These are phyloP conservation scores for Beta corolliflora DNA, from an alignment of 179 eudicot genomes.

Conservation along the genomic window DNA sequence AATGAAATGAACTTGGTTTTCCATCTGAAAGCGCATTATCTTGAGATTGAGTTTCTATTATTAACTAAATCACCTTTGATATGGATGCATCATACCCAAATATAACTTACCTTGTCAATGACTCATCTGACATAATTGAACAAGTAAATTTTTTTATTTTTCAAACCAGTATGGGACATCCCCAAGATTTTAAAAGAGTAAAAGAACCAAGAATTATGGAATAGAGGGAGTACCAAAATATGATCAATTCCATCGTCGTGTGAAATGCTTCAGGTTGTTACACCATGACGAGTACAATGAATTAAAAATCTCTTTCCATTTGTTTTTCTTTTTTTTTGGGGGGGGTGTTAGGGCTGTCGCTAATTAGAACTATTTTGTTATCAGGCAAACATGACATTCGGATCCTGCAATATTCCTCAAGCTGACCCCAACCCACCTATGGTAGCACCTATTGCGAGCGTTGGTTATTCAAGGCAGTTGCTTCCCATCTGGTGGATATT, in stretches of 20 bases:
- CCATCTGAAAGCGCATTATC: not conserved
- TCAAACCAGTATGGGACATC: not conserved
- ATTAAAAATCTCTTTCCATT: too few species aligned
- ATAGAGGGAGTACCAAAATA: not conserved
- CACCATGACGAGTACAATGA: not conserved
- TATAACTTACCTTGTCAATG: not conserved
- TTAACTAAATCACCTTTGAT: not conserved
- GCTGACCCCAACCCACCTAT: slow-evolving; percentile 33
- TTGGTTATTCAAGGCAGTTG: slow-evolving; percentile 30
- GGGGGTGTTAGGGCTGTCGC: not conserved
- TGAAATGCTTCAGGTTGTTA: not conserved
- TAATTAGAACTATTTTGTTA: slow-evolving; percentile 10
- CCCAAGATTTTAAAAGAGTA: not conserved
- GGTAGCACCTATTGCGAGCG: slow-evolving; percentile 31
- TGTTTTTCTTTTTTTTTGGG: too few species aligned
- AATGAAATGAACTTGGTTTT: not conserved
- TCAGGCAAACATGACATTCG: slow-evolving; percentile 71
- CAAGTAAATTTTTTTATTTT: not conserved
- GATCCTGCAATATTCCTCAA: slow-evolving; percentile 57
- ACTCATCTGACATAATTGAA: too few species aligned
- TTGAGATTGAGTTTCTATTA: not conserved
- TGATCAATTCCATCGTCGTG: not conserved
- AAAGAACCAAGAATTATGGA: too few species aligned
- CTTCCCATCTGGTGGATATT: slow-evolving; percentile 33
- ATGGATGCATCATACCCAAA: not conserved